phyloP scores from a whole-genome alignment of 208 protist genomes.

The Leishmania tropica region DNA sequence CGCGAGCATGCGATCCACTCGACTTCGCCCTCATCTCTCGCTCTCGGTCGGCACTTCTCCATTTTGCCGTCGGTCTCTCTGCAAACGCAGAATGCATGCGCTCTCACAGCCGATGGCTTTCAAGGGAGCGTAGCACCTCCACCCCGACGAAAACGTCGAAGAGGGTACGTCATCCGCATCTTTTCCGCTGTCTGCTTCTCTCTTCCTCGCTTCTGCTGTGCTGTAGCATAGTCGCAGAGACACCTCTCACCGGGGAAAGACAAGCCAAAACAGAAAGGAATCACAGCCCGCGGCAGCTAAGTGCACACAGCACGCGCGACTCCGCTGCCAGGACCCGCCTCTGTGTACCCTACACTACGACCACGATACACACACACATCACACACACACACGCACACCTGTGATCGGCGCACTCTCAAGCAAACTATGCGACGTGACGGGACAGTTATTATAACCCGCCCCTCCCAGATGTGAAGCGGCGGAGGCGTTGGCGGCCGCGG shows the following conservation, averaged over 20 bases:
- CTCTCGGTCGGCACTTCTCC: too few relatives aligned
- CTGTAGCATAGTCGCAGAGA: too few relatives aligned
- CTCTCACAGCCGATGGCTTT: background rate
- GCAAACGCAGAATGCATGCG: background rate
- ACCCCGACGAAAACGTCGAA: too few relatives aligned
- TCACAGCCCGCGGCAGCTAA: background rate
- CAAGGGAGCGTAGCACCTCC: too few relatives aligned
- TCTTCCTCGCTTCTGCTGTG: background rate
- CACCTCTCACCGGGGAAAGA: too few relatives aligned
- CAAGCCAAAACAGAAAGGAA: too few relatives aligned
- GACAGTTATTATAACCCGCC: background rate
- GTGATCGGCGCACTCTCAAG: background rate
- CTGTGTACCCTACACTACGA: background rate
- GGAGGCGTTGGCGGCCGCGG: background rate
- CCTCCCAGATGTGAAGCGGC: background rate
- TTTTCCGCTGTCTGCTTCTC: background rate
- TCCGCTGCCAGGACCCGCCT: too few relatives aligned
- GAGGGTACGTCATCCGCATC: too few relatives aligned
- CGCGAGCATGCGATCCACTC: too few relatives aligned
- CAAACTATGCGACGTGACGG: background rate
- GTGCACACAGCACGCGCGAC: background rate
- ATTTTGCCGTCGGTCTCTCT: background rate
- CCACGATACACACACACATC: background rate
- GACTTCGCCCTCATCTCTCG: background rate
- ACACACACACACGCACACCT: background rate